Base-by-base conservation (phyloP, 768 basidiomycete genomes). In the Mycena vulgaris region DNA sequence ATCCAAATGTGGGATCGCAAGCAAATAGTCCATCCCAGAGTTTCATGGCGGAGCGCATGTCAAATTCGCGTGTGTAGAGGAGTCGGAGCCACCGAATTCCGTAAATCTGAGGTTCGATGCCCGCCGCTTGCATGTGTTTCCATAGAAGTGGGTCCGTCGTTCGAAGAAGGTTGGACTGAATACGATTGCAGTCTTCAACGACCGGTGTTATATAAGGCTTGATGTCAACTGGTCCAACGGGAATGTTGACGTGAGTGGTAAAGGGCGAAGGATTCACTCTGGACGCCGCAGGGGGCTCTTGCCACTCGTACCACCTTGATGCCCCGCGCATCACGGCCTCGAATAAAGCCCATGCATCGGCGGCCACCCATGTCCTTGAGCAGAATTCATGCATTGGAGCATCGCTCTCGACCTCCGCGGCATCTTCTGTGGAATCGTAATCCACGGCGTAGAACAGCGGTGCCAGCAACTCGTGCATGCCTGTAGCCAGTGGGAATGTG, bases 11-110 rank as follows among this genome's bases (percentile, higher is more conserved):
- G 23, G 93, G 88, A 81, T 96, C 95, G 69, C 90, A 92, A 0
- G 97, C 95, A 78, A 99, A 97, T 11, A 99, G 79, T 0, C 93
- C 96, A 79, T 99, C 98, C 98, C 98, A 99, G n/a, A 99, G 78
- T 35, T 88, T 84, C 89, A 99, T 90, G 0, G 94, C 89, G 69
- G 95, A 92, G 4, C 83, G 75, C 85, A 98, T 89, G 45, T 85
- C 87, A 74, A 99, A 93, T 80, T 99, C 98, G 53, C 98, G 88
- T 5, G 96, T 97, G 81, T 98, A 99, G 8, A 99, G 84, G 21
- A 99, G 83, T 39, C 98, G 88, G 13, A 99, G 84, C 96, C 97
- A 99, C 33, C 98, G 96, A 67, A 99, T 96, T 65, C 95, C 96
- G 82, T 96, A 99, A 23, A 99, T 93, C 78, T 99, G 98, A 6